Evolutionary conservation across 345 rosid species (phyloP).

Genomic region (Eucalyptus fibrosa): DNA sequence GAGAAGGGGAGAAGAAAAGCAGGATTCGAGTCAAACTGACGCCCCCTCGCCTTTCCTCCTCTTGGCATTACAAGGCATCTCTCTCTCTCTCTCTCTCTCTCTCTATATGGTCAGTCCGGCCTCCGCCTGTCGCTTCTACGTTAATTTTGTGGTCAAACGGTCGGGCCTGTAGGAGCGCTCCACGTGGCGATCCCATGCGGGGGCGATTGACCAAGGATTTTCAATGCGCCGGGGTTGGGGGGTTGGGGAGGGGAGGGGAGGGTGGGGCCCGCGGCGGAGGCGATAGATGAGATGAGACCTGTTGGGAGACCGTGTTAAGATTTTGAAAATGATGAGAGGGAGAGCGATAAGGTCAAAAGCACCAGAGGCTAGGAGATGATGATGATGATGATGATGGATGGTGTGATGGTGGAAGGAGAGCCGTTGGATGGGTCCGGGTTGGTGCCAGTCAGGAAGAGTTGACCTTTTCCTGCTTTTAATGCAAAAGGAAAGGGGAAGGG

Average conservation of each 20-base stretch:
- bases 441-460: constrained; percentile 51
- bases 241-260: rapidly evolving
- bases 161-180: not conserved
- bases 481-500: constrained; percentile 3
- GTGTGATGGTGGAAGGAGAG: not conserved
- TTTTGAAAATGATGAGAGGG: not conserved
- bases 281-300: not conserved
- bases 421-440: constrained; percentile 33
- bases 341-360: constrained; percentile 24
- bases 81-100: not conserved
- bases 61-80: not conserved
- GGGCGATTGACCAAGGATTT: constrained; percentile 19
- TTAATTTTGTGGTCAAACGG: constrained; percentile 13
- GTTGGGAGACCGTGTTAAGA: constrained; percentile 15
- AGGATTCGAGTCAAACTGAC: constrained; percentile 24
- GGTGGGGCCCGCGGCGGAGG: constrained; percentile 5
- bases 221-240: not conserved
- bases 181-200: constrained; percentile 11
- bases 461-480: constrained; percentile 35
- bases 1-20: not conserved
- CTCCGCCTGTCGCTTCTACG: constrained; percentile 7
- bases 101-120: no score
- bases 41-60: not conserved
- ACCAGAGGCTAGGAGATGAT: not conserved
- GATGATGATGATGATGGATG: not conserved